These are phyloP conservation scores for Sugiyamaella grinbergsii DNA, from an alignment of 1,139 yeast species.

Conservation along the genomic window DNA sequence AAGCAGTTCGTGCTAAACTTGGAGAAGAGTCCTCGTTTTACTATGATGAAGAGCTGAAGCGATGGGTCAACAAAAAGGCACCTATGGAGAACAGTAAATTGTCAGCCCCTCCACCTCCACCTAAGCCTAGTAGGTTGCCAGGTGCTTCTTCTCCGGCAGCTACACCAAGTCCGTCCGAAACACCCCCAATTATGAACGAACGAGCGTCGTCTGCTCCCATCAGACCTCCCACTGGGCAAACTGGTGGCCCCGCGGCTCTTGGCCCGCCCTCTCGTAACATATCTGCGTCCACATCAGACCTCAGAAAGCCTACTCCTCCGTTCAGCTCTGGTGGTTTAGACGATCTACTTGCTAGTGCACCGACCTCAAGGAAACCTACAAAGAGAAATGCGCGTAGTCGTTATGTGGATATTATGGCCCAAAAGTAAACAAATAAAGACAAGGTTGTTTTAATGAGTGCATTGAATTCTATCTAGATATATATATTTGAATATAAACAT, in stretches of 20 bases:
- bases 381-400: slow-evolving; percentile 72
- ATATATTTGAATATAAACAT: neutral
- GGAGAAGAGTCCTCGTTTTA: slow-evolving; percentile 77
- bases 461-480: slow-evolving; percentile 4
- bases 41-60: slow-evolving; percentile 79
- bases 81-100: slow-evolving; percentile 67
- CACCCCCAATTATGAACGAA: slow-evolving; percentile 23
- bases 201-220: slow-evolving; percentile 11
- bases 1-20: slow-evolving; percentile 79
- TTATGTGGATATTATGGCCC: slow-evolving; percentile 76
- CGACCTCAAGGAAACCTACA: slow-evolving; percentile 49
- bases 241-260: slow-evolving; percentile 7
- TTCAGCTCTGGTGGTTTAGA: slow-evolving; percentile 57
- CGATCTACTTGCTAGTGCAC: slow-evolving; percentile 60
- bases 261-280: slow-evolving; percentile 14
- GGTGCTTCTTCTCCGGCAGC: slow-evolving; percentile 34
- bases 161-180: slow-evolving; percentile 28
- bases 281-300: slow-evolving; percentile 15
- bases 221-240: no score
- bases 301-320: slow-evolving; percentile 21
- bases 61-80: slow-evolving; percentile 82
- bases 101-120: slow-evolving; percentile 76
- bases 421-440: slow-evolving; percentile 29
- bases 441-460: slow-evolving; percentile 1
- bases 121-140: slow-evolving; percentile 45